Conservation (phyloP, 1,139 yeast species). For the Magnusiomyces fungicola region DNA sequence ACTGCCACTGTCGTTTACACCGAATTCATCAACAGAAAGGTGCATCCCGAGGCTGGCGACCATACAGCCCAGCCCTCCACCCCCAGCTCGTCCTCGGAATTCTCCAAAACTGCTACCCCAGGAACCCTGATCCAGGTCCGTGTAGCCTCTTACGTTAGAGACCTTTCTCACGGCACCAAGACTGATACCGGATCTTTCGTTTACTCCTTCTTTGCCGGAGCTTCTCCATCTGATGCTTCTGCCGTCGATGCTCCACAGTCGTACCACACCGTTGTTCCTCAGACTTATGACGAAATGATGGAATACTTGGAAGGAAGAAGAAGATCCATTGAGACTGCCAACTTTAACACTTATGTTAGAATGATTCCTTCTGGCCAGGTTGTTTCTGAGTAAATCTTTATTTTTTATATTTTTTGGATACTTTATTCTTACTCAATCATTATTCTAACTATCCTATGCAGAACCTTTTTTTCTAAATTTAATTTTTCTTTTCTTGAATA, state of each 20-base stretch:
- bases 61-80: neutral
- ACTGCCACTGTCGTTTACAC: constrained; percentile 79
- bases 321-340: constrained; percentile 77
- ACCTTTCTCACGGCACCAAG: constrained; percentile 50
- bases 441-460: neutral
- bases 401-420: neutral
- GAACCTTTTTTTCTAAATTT: neutral
- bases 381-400: constrained; percentile 12
- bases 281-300: constrained; percentile 88
- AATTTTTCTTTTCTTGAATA: neutral
- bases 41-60: constrained; percentile 14
- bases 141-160: constrained; percentile 73
- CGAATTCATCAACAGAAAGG: constrained; percentile 26
- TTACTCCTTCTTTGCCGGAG: constrained; percentile 79
- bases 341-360: constrained; percentile 30
- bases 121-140: constrained; percentile 86
- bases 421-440: neutral
- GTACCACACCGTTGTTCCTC: constrained; percentile 70
- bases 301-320: constrained; percentile 84
- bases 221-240: constrained; percentile 30
- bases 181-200: constrained; percentile 82
- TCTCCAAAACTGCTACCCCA: constrained; percentile 41
- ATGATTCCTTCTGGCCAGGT: constrained; percentile 10
- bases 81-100: constrained; percentile 9
- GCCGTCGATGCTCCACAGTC: constrained; percentile 29